phyloP scores from a whole-genome alignment of 495 filamentous ascomycete genomes.

The Sordaria brevicollis region DNA sequence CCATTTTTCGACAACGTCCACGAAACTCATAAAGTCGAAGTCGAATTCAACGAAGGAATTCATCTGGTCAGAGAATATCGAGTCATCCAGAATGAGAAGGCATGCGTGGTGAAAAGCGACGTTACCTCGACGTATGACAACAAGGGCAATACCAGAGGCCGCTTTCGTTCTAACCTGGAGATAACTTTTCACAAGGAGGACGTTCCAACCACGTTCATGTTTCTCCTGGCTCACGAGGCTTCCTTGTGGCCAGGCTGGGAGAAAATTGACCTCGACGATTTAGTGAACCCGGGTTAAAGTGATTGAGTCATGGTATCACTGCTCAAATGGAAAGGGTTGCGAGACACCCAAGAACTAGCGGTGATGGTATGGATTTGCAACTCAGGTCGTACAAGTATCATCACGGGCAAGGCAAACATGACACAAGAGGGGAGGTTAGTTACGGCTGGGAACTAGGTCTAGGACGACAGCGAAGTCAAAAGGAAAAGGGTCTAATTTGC shows the following conservation, averaged over 20 bases:
- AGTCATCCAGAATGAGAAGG: not conserved
- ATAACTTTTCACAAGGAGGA: not conserved
- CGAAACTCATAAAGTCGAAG: not conserved
- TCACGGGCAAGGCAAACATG: not conserved
- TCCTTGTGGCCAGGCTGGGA: not conserved
- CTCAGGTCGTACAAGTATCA: not conserved
- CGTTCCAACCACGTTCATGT: rapidly evolving
- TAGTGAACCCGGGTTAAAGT: rapidly evolving
- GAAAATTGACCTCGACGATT: rapidly evolving
- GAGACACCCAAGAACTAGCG: not conserved
- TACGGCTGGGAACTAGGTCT: no score
- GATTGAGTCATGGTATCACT: not conserved
- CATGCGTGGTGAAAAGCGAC: not conserved
- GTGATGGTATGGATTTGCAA: not conserved
- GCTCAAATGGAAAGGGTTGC: not conserved
- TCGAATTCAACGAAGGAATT: rapidly evolving
- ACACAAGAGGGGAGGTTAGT: not conserved
- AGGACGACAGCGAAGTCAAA: not conserved
- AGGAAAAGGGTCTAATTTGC: no score
- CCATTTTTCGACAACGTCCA: not conserved
- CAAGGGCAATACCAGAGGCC: not conserved
- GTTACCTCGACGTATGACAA: rapidly evolving
- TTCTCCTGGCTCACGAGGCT: not conserved
- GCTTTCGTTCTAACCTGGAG: not conserved
- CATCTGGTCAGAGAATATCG: not conserved